Conservation (phyloP, 1,284 basidiomycete genomes). For the Fistulina hepatica region DNA sequence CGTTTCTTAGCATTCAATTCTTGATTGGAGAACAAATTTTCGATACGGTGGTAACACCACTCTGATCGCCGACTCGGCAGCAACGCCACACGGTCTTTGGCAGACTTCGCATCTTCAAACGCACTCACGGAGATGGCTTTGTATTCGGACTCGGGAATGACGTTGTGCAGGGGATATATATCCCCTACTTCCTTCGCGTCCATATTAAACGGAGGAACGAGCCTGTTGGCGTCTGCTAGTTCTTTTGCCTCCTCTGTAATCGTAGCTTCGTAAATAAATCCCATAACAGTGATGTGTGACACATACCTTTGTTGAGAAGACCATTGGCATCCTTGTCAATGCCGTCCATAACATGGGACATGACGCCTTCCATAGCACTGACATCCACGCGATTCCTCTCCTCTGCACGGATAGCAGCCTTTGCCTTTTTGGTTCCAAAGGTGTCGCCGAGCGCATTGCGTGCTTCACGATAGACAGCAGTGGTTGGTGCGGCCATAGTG, state of each 20-base stretch:
- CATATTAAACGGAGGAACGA: conserved; percentile 64
- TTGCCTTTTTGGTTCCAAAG: conserved; percentile 90
- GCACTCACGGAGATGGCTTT: conserved; percentile 46
- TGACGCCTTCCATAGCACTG: conserved; percentile 72
- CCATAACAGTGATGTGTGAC: neutral
- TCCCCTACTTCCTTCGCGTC: conserved; percentile 57
- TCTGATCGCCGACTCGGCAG: conserved; percentile 54
- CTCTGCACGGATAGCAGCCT: conserved; percentile 70
- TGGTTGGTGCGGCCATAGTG: conserved; percentile 36
- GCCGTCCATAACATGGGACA: conserved; percentile 66
- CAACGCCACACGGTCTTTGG: conserved; percentile 39
- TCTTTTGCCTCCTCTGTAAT: conserved; percentile 53
- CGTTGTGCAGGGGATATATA: conserved; percentile 64
- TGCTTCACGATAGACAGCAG: conserved; percentile 47
- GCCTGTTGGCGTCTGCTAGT: conserved; percentile 47
- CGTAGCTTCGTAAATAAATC: conserved; percentile 3
- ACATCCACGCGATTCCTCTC: conserved; percentile 86
- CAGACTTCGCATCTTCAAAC: conserved; percentile 39
- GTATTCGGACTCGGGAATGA: conserved; percentile 73
- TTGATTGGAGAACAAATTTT: conserved; percentile 21
- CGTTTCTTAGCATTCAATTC: conserved; percentile 38
- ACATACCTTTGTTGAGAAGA: conserved; percentile 56
- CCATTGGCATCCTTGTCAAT: conserved; percentile 64
- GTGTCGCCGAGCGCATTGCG: conserved; percentile 77
- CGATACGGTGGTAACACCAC: conserved; percentile 60